phyloP scores from a whole-genome alignment of 495 filamentous ascomycete species.

The Astrothelium subdiscretum region DNA sequence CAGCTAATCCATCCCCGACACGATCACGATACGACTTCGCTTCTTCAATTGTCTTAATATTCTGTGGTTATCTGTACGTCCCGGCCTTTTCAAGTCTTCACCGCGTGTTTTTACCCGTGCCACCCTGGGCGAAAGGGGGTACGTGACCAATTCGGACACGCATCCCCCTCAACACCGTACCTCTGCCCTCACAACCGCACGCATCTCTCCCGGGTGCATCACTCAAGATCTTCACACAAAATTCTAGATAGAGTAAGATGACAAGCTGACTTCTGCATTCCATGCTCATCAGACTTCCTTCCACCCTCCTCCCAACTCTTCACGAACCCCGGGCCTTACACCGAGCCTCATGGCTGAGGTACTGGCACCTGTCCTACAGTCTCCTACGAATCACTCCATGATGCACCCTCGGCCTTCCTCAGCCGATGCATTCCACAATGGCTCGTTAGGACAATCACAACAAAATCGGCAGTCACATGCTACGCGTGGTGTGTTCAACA shows the following conservation, averaged over 20 bases:
- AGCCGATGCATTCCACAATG: slow-evolving; percentile 27
- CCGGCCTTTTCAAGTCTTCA: not conserved
- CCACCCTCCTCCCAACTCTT: not conserved
- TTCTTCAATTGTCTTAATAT: slow-evolving; percentile 1
- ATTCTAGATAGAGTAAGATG: not conserved
- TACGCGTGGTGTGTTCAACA: slow-evolving; percentile 20
- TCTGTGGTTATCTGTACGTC: not conserved
- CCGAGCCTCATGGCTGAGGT: slow-evolving; percentile 32
- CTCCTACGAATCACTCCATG: slow-evolving; percentile 26
- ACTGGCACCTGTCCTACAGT: slow-evolving; percentile 28
- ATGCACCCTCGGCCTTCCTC: slow-evolving; percentile 26
- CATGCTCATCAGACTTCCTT: not conserved
- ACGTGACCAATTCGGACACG: not conserved
- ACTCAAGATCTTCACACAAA: not conserved
- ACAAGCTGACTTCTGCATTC: not conserved
- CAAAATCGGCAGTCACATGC: slow-evolving; percentile 21
- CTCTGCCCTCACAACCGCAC: not conserved
- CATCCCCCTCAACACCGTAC: not conserved
- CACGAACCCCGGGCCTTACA: not conserved
- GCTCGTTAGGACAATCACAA: slow-evolving; percentile 13
- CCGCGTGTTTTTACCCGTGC: slow-evolving; percentile 1
- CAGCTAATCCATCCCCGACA: not conserved
- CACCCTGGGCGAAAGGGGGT: not conserved
- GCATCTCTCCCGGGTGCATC: not conserved
- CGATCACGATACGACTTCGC: slow-evolving; percentile 1